Evolutionary conservation across 345 rosid genomes (phyloP).

Genomic region (Isatis tinctoria): DNA sequence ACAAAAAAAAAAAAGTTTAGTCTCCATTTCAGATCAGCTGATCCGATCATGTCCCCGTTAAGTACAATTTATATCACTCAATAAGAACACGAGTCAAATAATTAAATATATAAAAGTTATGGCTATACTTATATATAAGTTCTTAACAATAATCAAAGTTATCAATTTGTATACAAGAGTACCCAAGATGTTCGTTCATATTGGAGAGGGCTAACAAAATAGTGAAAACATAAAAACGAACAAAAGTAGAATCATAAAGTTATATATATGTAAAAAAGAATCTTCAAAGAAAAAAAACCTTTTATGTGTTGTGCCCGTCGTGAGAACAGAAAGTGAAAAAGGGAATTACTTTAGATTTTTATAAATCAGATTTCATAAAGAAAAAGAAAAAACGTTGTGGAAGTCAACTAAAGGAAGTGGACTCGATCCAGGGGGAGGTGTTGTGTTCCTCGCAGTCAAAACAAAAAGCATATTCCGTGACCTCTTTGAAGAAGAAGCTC

Average conservation of each 20-base stretch:
- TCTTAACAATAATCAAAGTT: not conserved
- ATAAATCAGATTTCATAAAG: not conserved
- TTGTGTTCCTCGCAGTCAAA: slow-evolving; percentile 20
- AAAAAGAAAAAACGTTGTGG: not conserved
- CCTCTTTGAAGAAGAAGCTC: not conserved
- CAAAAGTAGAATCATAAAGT: not conserved
- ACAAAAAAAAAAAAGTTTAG: not conserved
- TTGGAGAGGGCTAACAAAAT: not conserved
- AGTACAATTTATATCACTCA: not conserved
- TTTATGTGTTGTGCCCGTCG: slow-evolving; percentile 8
- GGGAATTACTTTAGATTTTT: not conserved
- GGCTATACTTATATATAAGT: not conserved
- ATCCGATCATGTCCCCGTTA: not conserved
- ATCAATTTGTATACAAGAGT: not conserved
- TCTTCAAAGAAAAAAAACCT: not conserved
- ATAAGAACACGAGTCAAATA: not conserved
- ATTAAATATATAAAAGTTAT: not conserved
- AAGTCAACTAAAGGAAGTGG: slow-evolving; percentile 24
- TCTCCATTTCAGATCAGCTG: not conserved
- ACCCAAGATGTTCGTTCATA: not conserved
- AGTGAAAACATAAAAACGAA: not conserved
- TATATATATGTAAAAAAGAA: not conserved
- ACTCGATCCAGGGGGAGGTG: slow-evolving; percentile 21
- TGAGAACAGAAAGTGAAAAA: not conserved
- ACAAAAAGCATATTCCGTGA: slow-evolving; percentile 29